phyloP scores from a whole-genome alignment of 2,329 filamentous ascomycete genomes.

The Magnaporthiopsis incrustans region DNA sequence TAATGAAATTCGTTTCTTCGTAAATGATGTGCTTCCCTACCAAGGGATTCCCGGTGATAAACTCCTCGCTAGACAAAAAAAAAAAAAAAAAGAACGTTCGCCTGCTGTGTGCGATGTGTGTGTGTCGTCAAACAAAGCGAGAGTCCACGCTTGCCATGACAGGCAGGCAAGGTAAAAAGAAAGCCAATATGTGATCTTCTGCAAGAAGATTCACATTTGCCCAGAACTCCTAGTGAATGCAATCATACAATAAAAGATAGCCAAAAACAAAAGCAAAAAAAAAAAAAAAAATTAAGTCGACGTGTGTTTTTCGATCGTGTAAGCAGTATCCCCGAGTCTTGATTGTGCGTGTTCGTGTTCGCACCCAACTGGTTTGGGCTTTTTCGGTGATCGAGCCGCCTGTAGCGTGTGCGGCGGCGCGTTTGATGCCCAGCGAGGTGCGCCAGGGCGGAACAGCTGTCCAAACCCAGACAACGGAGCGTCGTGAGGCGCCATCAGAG shows the following conservation, averaged over 20 bases:
- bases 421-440: neutral
- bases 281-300: neutral
- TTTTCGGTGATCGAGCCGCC: neutral
- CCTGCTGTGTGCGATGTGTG: neutral
- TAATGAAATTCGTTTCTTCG: neutral
- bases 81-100: neutral
- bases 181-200: neutral
- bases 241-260: neutral
- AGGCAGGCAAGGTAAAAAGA: neutral
- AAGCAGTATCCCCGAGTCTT: neutral
- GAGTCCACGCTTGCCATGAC: neutral
- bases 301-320: neutral
- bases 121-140: neutral
- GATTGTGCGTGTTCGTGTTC: neutral
- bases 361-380: neutral
- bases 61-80: constrained; percentile 6
- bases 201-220: neutral
- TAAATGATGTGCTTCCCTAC: neutral
- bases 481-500: neutral
- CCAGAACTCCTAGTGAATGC: neutral
- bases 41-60: neutral
- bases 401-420: neutral
- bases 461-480: neutral
- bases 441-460: neutral
- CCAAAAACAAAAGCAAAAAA: neutral